These are phyloP conservation scores for Diplosphaera chodatii DNA, from an alignment of 139 green algal genomes.

Conservation along the genomic window DNA sequence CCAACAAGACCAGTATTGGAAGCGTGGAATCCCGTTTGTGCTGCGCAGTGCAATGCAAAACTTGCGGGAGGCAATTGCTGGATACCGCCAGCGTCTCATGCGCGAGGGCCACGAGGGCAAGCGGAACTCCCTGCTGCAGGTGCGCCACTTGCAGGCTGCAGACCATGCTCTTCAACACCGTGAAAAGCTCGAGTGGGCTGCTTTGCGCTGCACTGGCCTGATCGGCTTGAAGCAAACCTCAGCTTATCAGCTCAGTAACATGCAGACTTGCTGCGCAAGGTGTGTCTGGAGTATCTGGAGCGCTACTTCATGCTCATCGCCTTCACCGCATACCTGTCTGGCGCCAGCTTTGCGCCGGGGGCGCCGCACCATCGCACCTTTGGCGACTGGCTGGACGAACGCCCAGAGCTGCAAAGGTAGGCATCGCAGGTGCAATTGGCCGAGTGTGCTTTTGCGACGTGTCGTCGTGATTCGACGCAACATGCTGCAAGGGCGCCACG, in stretches of 20 bases:
- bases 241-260: too few species aligned
- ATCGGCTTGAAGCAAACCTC: too few species aligned
- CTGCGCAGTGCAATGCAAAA: slow-evolving; percentile 67
- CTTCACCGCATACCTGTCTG: slow-evolving; percentile 77
- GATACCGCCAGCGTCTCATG: slow-evolving; percentile 72
- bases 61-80: slow-evolving; percentile 77
- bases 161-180: too few species aligned
- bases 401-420: slow-evolving; percentile 72
- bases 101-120: slow-evolving; percentile 73
- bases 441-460: too few species aligned
- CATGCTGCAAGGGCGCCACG: too few species aligned
- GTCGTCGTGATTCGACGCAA: too few species aligned
- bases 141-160: slow-evolving; percentile 17
- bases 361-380: slow-evolving; percentile 43
- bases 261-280: slow-evolving; percentile 25
- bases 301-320: slow-evolving; percentile 77
- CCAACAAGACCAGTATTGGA: too few species aligned
- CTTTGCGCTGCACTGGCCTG: too few species aligned
- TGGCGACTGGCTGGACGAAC: slow-evolving; percentile 53
- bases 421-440: too few species aligned
- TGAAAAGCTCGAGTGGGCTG: too few species aligned
- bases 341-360: slow-evolving; percentile 47
- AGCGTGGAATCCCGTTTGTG: too few species aligned
- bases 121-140: slow-evolving; percentile 61
- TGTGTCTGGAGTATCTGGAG: slow-evolving; percentile 82